phyloP scores from a whole-genome alignment of 495 filamentous ascomycete species.

The Talaromyces proteolyticus region DNA sequence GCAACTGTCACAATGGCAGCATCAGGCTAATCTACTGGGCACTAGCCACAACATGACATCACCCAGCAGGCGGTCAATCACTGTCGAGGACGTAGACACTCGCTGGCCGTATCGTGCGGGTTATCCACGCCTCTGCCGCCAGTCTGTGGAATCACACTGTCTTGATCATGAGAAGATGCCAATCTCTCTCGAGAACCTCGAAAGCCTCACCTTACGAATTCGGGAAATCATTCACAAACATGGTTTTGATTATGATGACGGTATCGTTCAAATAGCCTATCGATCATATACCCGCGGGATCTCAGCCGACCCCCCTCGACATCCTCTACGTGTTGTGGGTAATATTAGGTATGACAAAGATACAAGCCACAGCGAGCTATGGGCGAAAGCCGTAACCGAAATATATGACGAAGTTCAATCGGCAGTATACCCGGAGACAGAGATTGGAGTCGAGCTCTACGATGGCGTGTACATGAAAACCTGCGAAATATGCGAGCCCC shows the following conservation, averaged over 20 bases:
- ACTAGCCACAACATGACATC: too few relatives aligned
- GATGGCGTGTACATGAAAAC: background rate
- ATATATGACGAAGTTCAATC: background rate
- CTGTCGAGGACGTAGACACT: conserved; percentile 10
- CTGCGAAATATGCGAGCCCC: background rate
- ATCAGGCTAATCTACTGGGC: too few relatives aligned
- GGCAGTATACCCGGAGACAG: background rate
- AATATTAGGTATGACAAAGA: conserved; percentile 1
- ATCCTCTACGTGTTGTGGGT: background rate
- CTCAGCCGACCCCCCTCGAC: background rate
- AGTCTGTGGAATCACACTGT: background rate
- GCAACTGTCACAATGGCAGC: too few relatives aligned
- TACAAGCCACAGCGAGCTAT: background rate
- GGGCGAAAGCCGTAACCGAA: background rate
- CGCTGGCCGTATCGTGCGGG: background rate
- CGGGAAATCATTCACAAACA: background rate
- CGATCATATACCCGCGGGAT: too few relatives aligned
- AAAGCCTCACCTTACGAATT: background rate
- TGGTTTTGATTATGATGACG: too few relatives aligned
- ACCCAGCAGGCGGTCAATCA: too few relatives aligned
- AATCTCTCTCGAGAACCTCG: background rate
- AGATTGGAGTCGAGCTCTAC: background rate
- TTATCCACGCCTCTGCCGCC: background rate
- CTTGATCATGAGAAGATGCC: background rate
- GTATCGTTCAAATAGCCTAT: too few relatives aligned